A percentile compares a stretch with the other conserved stretches of the same genome.
Evolutionary conservation across 176 grass and related monocot genomes (phyloP).

Genomic region (Lolium perenne): DNA sequence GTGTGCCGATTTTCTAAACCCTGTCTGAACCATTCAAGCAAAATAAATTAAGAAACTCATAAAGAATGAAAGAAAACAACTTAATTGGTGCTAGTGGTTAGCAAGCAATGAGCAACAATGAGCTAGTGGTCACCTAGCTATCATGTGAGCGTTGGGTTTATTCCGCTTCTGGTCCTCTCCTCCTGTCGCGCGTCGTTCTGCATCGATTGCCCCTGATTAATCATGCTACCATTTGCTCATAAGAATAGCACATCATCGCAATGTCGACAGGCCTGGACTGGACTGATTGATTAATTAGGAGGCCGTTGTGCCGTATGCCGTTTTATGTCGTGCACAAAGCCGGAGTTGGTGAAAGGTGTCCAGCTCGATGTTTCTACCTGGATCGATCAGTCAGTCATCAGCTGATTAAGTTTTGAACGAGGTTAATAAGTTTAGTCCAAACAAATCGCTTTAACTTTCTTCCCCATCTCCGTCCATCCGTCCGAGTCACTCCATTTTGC

Average conservation of each 20-base stretch:
- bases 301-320: conserved; percentile 14
- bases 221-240: neutral
- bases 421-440: neutral
- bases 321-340: conserved; percentile 22
- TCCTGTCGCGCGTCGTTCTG: neutral
- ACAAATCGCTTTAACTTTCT: neutral
- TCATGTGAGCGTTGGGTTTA: conserved; percentile 37
- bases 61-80: neutral
- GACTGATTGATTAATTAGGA: neutral
- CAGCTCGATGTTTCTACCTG: neutral
- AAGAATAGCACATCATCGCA: neutral
- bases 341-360: conserved; percentile 49
- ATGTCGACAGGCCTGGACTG: neutral
- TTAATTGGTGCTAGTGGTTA: neutral
- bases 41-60: neutral
- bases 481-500: neutral
- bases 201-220: neutral
- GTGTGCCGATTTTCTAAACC: too few species aligned
- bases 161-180: conserved; percentile 38
- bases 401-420: neutral
- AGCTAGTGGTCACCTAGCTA: neutral
- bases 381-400: neutral
- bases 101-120: neutral
- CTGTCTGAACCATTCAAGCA: neutral
- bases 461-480: neutral